Percentiles rank a stretch among this genome's conserved stretches.
phyloP scores from a whole-genome alignment of 257 asterid genomes.

The Osmanthus fragrans region DNA sequence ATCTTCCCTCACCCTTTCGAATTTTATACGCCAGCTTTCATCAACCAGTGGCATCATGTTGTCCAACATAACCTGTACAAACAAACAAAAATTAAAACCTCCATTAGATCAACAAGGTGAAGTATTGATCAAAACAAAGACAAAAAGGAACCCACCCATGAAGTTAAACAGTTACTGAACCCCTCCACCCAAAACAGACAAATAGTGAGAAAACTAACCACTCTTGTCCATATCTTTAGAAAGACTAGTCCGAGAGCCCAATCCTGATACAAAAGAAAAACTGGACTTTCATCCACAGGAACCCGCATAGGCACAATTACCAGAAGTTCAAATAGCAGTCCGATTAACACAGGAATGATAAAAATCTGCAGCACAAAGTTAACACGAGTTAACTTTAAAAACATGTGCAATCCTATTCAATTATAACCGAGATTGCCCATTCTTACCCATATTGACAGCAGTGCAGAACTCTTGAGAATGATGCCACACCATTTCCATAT shows the following conservation, averaged over 20 bases:
- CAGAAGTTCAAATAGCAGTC: constrained; percentile 92
- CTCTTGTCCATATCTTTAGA: constrained; percentile 97
- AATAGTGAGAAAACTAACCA: constrained; percentile 50
- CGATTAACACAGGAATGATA: constrained; percentile 88
- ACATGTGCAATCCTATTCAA: not conserved
- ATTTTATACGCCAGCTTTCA: constrained; percentile 90
- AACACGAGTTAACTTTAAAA: constrained; percentile 4
- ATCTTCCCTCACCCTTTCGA: constrained; percentile 88
- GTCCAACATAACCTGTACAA: constrained; percentile 84
- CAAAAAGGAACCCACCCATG: not conserved
- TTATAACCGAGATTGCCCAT: constrained; percentile 13
- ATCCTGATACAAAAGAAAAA: constrained; percentile 93
- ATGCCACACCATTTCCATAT: constrained; percentile 93
- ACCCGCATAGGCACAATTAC: constrained; percentile 98
- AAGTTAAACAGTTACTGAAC: not conserved
- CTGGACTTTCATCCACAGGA: constrained; percentile 96
- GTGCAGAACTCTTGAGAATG: constrained; percentile 74
- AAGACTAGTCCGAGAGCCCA: constrained; percentile 98
- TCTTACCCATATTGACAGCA: constrained; percentile 90
- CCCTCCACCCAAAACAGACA: not conserved
- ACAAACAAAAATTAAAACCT: not conserved
- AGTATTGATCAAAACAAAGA: not conserved
- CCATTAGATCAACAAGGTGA: no score
- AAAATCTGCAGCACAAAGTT: constrained; percentile 55
- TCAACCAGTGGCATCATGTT: constrained; percentile 92